phyloP scores from a whole-genome alignment of 495 filamentous ascomycete genomes.

The Aspergillus baeticus region DNA sequence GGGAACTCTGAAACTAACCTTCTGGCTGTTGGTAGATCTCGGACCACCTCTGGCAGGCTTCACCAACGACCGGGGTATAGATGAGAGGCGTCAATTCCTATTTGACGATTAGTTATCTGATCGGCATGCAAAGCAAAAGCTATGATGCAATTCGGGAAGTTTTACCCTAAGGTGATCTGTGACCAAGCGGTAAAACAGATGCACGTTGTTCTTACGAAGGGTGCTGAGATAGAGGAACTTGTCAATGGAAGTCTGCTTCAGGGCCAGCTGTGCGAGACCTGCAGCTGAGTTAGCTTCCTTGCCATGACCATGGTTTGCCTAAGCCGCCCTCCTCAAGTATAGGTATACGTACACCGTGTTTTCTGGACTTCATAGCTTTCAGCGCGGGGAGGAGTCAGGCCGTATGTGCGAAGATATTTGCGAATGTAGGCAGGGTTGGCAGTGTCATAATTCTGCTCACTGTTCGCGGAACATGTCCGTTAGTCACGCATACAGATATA shows the following conservation, averaged over 20 bases:
- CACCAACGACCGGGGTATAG: conserved; percentile 96
- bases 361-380: conserved; percentile 70
- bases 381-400: conserved; percentile 66
- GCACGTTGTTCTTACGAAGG: conserved; percentile 83
- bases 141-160: background rate
- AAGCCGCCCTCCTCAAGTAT: background rate
- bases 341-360: conserved; percentile 57
- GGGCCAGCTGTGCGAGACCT: conserved; percentile 71
- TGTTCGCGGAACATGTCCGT: conserved; percentile 11
- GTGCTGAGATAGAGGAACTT: conserved; percentile 92
- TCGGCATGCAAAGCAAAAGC: conserved; percentile 3
- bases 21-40: conserved; percentile 95
- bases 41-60: conserved; percentile 93
- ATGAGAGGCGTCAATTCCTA: conserved; percentile 89
- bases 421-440: conserved; percentile 62
- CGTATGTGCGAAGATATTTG: conserved; percentile 68
- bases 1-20: conserved; percentile 47
- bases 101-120: conserved; percentile 14
- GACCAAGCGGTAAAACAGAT: conserved; percentile 92
- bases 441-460: conserved; percentile 57
- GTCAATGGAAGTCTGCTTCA: conserved; percentile 79
- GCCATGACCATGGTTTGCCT: background rate
- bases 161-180: conserved; percentile 78
- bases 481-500: background rate
- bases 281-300: conserved; percentile 11